Conservation (phyloP, 2,329 filamentous ascomycete species). For the Fusarium sarcochroum region DNA sequence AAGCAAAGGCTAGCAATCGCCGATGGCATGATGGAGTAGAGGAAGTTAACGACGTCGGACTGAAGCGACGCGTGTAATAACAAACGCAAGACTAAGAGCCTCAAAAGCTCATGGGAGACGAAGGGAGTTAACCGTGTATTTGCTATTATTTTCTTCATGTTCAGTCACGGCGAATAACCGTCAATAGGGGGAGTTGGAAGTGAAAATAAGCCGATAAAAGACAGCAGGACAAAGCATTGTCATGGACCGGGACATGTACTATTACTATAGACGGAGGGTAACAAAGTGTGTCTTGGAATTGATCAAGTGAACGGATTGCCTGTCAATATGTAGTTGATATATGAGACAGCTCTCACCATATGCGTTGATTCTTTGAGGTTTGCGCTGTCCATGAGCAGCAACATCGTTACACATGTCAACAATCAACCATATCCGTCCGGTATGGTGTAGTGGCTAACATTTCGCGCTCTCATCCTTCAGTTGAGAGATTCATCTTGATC, state of each 20-base stretch:
- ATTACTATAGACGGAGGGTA: slow-evolving; percentile 48
- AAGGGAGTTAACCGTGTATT: slow-evolving; percentile 40
- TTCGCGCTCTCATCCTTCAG: slow-evolving; percentile 48
- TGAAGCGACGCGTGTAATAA: slow-evolving; percentile 43
- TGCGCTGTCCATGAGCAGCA: not conserved
- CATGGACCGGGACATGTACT: slow-evolving; percentile 43
- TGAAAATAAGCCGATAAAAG: slow-evolving; percentile 40
- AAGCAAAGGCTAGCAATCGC: slow-evolving; percentile 78
- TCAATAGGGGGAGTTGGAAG: slow-evolving; percentile 42
- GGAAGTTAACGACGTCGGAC: slow-evolving; percentile 20
- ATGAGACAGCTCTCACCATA: not conserved
- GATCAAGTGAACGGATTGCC: not conserved
- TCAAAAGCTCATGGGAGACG: slow-evolving; percentile 27
- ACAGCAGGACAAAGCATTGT: slow-evolving; percentile 25
- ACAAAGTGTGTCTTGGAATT: slow-evolving; percentile 28
- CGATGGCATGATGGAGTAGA: slow-evolving; percentile 65
- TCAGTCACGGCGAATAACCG: slow-evolving; percentile 23
- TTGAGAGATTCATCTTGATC: slow-evolving; percentile 36
- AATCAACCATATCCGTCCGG: slow-evolving; percentile 45
- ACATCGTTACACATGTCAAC: slow-evolving; percentile 15
- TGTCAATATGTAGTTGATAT: not conserved
- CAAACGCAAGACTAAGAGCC: slow-evolving; percentile 34
- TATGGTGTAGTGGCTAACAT: slow-evolving; percentile 54
- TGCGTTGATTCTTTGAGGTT: slow-evolving; percentile 10
- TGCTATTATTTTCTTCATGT: slow-evolving; percentile 22